These are phyloP conservation scores for Glycyrrhiza uralensis DNA, from an alignment of 306 rosid genomes.

Conservation along the genomic window DNA sequence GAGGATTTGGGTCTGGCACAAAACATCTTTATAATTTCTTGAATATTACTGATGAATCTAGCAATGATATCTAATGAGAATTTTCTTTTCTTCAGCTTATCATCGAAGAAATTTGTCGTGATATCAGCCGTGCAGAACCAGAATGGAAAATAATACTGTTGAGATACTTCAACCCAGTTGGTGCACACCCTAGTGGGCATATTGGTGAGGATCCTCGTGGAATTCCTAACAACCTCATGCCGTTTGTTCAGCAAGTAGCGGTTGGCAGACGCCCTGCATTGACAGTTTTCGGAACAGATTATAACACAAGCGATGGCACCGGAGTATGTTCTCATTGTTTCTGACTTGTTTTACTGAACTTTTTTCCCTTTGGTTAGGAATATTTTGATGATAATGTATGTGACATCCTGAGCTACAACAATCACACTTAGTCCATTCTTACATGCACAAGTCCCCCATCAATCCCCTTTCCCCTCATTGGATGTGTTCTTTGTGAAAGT, in stretches of 20 bases:
- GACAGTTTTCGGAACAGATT: conserved; percentile 85
- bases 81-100: conserved; percentile 59
- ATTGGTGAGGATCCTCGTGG: conserved; percentile 99
- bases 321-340: conserved; percentile 62
- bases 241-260: conserved; percentile 99
- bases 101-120: conserved; percentile 86
- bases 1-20: background rate
- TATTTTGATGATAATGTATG: background rate
- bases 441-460: background rate
- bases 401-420: background rate
- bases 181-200: conserved; percentile 85
- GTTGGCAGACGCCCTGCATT: conserved; percentile 85
- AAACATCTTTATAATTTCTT: background rate
- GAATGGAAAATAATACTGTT: conserved; percentile 88
- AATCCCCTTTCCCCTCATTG: conserved; percentile 5
- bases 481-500: background rate
- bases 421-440: background rate
- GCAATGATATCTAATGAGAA: conserved; percentile 17
- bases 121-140: conserved; percentile 53
- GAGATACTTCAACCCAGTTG: conserved; percentile 98
- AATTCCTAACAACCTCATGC: conserved; percentile 96
- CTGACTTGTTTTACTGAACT: background rate
- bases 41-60: background rate
- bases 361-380: conserved; percentile 6
- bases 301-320: conserved; percentile 85